Conservation (phyloP, 306 rosid genomes). For the Carpinus viminea region DNA sequence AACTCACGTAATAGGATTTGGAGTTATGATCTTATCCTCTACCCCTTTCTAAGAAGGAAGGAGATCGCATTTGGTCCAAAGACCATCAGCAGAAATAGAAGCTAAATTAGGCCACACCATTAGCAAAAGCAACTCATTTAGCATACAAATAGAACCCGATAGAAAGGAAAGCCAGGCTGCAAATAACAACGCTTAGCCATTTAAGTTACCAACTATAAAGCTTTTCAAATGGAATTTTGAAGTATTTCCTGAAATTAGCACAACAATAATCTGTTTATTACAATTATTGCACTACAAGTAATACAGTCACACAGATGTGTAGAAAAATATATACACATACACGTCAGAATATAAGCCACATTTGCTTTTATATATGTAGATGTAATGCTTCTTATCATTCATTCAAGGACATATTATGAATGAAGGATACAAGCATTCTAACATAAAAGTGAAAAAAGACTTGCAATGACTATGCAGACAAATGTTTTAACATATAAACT, state of each 20-base stretch:
- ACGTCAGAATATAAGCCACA: not conserved
- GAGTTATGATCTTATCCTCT: not conserved
- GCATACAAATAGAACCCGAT: not conserved
- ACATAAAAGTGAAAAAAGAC: slow-evolving; percentile 1
- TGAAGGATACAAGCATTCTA: not conserved
- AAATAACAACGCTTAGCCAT: not conserved
- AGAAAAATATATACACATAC: not conserved
- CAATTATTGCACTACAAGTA: not conserved
- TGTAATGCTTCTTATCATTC: slow-evolving; percentile 11
- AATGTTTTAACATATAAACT: not conserved
- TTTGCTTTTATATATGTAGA: not conserved
- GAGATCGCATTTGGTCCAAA: not conserved
- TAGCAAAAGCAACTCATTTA: not conserved
- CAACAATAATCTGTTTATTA: not conserved
- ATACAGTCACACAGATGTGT: not conserved
- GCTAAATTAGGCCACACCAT: not conserved
- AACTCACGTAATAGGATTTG: not conserved
- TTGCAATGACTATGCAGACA: not conserved
- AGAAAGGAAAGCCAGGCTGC: not conserved
- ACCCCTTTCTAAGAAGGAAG: not conserved
- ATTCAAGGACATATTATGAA: slow-evolving; percentile 14
- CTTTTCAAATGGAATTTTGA: not conserved
- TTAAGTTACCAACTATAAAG: not conserved
- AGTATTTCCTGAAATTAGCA: not conserved
- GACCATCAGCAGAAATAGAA: not conserved